Base-by-base conservation (phyloP, 176 grass and related monocot species). In the Aegilops umbellulata region DNA sequence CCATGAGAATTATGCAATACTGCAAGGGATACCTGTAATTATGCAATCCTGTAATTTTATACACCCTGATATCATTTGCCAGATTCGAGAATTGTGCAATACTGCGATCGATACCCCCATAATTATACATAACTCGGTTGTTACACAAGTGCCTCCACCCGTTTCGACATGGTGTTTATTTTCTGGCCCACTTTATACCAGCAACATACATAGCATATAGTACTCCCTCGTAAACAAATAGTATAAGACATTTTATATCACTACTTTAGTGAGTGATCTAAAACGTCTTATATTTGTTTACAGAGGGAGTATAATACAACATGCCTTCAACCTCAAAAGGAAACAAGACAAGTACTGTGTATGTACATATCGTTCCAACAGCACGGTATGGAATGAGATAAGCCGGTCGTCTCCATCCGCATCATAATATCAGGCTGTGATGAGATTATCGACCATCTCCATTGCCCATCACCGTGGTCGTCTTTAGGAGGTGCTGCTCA, bases 311-410 rank as follows among this genome's bases (percentile, higher is more conserved):
- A 16, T 49, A 23, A 24, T 36, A 83, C 44, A 79, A 34, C 64
- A 67, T 17, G 9, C 78, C 38, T 71, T 27, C 51, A 70, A 65
- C 46, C 11, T 1, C 4, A 60, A 35, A n/a, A 29, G 22, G 8
- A 78, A 53, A 76, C 34, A 49, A 49, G 69, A 86, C 36, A 76
- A 82, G 49, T 44, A 78, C 7, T 15, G 4, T 3, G 4, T 86
- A 82, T 86, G 69, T 78, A 82, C 84, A 90, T 55, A 72, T 78
- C 69, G 30, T 10, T 72, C 65, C 17, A 78, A 27, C 72, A 90
- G 5, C 25, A 34, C 11, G 12, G 2, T 2, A 5, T 63, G 13
- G 62, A 74, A 70, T 3, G 47, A 27, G 63, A 77, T 23, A 47
- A 1, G 3, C 17, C 23, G 19, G 64, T 62, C 7, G 24, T 74